phyloP scores from a whole-genome alignment of 768 basidiomycete genomes.

The Pleurotus sapidus region DNA sequence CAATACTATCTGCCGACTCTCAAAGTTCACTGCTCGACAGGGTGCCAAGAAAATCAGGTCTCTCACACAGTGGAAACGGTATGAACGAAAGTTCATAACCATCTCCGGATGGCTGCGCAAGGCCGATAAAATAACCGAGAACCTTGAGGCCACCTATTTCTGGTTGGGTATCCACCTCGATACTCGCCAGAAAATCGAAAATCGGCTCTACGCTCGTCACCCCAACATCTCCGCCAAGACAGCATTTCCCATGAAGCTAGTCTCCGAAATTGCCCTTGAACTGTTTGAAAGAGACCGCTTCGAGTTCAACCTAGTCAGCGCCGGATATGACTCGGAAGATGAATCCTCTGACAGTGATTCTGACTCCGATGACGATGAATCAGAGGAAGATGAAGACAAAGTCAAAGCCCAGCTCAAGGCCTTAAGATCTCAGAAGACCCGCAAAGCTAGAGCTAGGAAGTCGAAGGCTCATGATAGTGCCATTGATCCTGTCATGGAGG shows the following conservation, averaged over 20 bases:
- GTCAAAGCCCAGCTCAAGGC: not conserved
- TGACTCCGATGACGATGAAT: not conserved
- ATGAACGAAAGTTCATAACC: constrained; percentile 5
- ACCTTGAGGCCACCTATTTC: constrained; percentile 9
- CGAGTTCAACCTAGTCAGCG: not conserved
- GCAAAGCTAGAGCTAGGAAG: not conserved
- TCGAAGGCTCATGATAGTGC: not conserved
- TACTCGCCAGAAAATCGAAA: not conserved
- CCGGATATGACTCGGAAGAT: constrained; percentile 4
- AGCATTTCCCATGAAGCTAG: not conserved
- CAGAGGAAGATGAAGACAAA: not conserved
- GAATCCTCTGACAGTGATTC: constrained; percentile 4
- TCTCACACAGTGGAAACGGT: constrained; percentile 8
- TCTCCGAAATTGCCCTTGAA: not conserved
- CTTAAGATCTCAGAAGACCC: not conserved
- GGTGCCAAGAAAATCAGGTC: not conserved
- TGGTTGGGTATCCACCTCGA: constrained; percentile 9
- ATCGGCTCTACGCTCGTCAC: not conserved
- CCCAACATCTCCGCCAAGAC: not conserved
- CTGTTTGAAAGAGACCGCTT: constrained; percentile 6
- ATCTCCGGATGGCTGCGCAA: constrained; percentile 12
- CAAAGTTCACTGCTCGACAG: not conserved
- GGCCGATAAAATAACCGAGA: constrained; percentile 8
- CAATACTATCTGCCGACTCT: not conserved
- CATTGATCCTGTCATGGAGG: not conserved